Evolutionary conservation across 345 rosid species (phyloP).

Genomic region (Ceriops zippeliana): DNA sequence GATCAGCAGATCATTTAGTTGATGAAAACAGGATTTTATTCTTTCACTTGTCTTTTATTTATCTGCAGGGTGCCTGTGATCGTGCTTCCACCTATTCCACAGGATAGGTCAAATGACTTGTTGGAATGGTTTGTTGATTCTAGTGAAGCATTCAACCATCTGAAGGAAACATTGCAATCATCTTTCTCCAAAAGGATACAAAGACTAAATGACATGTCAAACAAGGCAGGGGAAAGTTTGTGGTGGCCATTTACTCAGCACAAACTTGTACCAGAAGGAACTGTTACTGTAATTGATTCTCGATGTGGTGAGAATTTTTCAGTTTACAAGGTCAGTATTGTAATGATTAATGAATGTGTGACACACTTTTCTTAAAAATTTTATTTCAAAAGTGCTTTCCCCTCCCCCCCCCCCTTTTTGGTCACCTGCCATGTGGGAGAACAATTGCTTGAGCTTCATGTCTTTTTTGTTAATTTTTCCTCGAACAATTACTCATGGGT

Average conservation of each 20-base stretch:
- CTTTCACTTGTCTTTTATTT: background rate
- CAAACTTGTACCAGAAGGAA: slow-evolving; percentile 57
- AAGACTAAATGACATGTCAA: slow-evolving; percentile 60
- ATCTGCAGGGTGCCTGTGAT: slow-evolving; percentile 74
- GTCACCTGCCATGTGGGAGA: background rate
- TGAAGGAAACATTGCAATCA: slow-evolving; percentile 57
- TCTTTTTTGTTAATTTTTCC: background rate
- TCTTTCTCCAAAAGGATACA: slow-evolving; percentile 57
- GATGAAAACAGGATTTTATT: background rate
- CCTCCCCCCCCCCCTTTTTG: background rate
- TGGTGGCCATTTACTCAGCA: slow-evolving; percentile 99
- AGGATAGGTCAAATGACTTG: slow-evolving; percentile 75
- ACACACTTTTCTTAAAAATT: background rate
- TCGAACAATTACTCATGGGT: background rate
- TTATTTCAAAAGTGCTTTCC: background rate
- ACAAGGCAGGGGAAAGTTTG: slow-evolving; percentile 64
- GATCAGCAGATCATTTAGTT: no score
- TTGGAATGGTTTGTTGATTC: slow-evolving; percentile 78
- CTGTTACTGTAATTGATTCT: slow-evolving; percentile 84
- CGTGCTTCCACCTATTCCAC: slow-evolving; percentile 73
- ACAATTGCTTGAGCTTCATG: background rate
- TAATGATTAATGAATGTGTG: background rate
- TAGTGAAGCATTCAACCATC: slow-evolving; percentile 42
- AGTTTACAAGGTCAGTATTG: slow-evolving; percentile 65
- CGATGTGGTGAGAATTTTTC: slow-evolving; percentile 88